Evolutionary conservation across 2,329 filamentous ascomycete species (phyloP).

Genomic region (Aureobasidium vineae): DNA sequence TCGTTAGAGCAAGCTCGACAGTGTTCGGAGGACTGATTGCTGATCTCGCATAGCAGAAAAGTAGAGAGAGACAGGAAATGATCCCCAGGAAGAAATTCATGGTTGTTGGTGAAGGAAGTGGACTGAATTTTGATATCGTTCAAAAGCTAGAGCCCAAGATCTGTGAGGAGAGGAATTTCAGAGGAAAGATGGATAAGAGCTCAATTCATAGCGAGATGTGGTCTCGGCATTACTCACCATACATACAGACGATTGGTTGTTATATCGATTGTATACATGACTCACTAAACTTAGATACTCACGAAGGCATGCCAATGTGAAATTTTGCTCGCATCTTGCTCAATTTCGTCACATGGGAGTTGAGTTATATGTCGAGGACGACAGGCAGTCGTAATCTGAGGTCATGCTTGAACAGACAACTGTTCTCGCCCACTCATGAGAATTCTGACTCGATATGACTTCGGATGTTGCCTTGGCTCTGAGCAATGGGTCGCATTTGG

Average conservation of each 20-base stretch:
- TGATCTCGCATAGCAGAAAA: not conserved
- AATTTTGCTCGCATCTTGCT: not conserved
- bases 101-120: not conserved
- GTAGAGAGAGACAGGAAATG: not conserved
- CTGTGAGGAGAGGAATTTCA: not conserved
- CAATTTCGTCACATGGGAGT: not conserved
- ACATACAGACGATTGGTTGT: not conserved
- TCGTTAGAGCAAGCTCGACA: constrained; percentile 1
- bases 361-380: not conserved
- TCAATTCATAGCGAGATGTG: not conserved
- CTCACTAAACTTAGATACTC: not conserved
- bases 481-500: not conserved
- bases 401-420: not conserved
- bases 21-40: not conserved
- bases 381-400: not conserved
- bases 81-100: not conserved
- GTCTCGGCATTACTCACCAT: not conserved
- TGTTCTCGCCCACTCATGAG: not conserved
- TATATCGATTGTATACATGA: not conserved
- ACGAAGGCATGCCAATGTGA: not conserved
- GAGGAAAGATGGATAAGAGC: not conserved
- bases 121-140: not conserved
- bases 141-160: not conserved
- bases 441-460: not conserved
- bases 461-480: not conserved